These are phyloP conservation scores for Globisporangium cylindrosporum DNA, from an alignment of 352 stramenopile genomes.

Conservation along the genomic window DNA sequence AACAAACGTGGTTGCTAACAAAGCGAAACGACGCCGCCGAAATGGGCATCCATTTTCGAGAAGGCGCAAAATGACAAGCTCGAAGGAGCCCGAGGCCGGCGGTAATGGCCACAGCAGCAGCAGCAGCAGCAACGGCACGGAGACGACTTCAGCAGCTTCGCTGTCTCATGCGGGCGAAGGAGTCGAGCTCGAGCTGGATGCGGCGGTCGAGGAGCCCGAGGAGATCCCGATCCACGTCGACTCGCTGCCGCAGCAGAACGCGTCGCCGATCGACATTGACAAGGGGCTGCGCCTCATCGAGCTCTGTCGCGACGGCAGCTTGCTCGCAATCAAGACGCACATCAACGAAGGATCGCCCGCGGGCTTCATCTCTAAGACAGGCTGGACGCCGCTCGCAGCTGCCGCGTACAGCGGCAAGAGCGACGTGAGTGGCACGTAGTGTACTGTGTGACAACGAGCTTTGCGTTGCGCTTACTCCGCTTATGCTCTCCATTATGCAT, in stretches of 20 bases:
- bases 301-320: slow-evolving; percentile 49
- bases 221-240: slow-evolving; percentile 58
- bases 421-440: slow-evolving; percentile 32
- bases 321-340: slow-evolving; percentile 34
- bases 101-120: background rate
- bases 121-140: background rate
- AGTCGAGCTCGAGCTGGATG: slow-evolving; percentile 18
- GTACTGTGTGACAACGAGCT: background rate
- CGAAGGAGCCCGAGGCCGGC: slow-evolving; percentile 7
- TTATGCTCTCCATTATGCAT: background rate
- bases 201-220: slow-evolving; percentile 26
- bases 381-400: slow-evolving; percentile 67
- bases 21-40: slow-evolving; percentile 4
- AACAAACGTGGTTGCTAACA: too few species aligned
- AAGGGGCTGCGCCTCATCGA: slow-evolving; percentile 56
- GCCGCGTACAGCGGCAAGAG: slow-evolving; percentile 62
- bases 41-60: background rate
- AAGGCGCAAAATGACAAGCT: slow-evolving; percentile 2
- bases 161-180: background rate
- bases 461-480: too few species aligned
- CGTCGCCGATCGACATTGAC: slow-evolving; percentile 50
- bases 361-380: slow-evolving; percentile 73
- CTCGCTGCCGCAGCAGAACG: slow-evolving; percentile 51
- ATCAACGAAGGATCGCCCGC: slow-evolving; percentile 47
- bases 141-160: background rate